Evolutionary conservation across 2,329 filamentous ascomycete species (phyloP).

Genomic region (Grosmannia serpens): DNA sequence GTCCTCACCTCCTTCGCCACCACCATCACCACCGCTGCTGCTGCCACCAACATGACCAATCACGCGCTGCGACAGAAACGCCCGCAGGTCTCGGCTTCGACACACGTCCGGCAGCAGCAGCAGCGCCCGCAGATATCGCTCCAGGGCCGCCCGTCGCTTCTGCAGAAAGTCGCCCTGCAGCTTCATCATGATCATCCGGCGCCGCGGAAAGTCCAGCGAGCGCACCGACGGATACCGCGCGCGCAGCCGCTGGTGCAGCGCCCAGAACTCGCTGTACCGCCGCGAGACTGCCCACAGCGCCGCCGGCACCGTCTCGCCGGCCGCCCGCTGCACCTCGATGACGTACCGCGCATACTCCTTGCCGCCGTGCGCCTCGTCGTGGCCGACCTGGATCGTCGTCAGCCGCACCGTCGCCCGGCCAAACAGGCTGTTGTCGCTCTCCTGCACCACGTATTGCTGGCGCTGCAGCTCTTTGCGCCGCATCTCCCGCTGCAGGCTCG

Average conservation of each 20-base stretch:
- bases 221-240: conserved; percentile 78
- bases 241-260: conserved; percentile 81
- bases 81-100: conserved; percentile 79
- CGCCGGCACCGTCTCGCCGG: conserved; percentile 93
- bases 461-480: conserved; percentile 88
- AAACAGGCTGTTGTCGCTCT: conserved; percentile 94
- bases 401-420: conserved; percentile 83
- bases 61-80: conserved; percentile 84
- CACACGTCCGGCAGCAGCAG: conserved; percentile 86
- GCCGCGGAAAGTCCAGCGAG: conserved; percentile 80
- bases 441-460: conserved; percentile 93
- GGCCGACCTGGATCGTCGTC: conserved; percentile 81
- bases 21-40: neutral
- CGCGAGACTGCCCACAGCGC: conserved; percentile 88
- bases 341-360: conserved; percentile 90
- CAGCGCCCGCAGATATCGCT: conserved; percentile 73
- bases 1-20: neutral
- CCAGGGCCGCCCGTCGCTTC: conserved; percentile 72
- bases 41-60: conserved; percentile 25
- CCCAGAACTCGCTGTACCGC: conserved; percentile 93
- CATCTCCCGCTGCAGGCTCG: conserved; percentile 85
- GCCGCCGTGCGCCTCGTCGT: neutral
- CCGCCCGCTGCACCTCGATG: conserved; percentile 79
- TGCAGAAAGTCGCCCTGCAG: conserved; percentile 91
- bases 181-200: conserved; percentile 91